phyloP scores from a whole-genome alignment of 2,329 filamentous ascomycete genomes.

The Ophiostoma piceae region DNA sequence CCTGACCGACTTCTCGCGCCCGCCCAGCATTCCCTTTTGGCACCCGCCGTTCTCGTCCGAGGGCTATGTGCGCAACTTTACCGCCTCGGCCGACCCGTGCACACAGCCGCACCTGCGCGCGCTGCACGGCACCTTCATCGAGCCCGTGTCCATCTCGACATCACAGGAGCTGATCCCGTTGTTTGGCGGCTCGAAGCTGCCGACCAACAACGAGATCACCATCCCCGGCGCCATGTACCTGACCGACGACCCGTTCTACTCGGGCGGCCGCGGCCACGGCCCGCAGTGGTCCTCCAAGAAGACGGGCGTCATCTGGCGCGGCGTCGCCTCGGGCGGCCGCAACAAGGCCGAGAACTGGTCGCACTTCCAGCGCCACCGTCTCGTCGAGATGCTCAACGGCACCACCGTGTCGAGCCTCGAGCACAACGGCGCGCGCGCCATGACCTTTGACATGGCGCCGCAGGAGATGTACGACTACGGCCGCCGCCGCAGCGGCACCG shows the following conservation, averaged over 20 bases:
- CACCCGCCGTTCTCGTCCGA: slow-evolving; percentile 33
- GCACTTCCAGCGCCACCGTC: slow-evolving; percentile 65
- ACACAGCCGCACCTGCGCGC: slow-evolving; percentile 45
- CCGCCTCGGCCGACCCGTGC: slow-evolving; percentile 50
- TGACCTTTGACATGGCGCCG: slow-evolving; percentile 48
- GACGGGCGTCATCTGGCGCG: slow-evolving; percentile 57
- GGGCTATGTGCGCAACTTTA: slow-evolving; percentile 53
- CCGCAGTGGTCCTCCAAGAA: slow-evolving; percentile 54
- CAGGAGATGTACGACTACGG: slow-evolving; percentile 41
- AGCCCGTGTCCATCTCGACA: slow-evolving; percentile 45
- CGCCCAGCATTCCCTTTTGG: slow-evolving; percentile 28
- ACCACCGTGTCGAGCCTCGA: slow-evolving; percentile 51
- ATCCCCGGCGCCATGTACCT: slow-evolving; percentile 61
- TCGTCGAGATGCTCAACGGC: slow-evolving; percentile 63
- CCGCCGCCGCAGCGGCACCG: slow-evolving; percentile 31
- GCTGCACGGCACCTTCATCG: slow-evolving; percentile 51
- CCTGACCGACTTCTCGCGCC: slow-evolving; percentile 35
- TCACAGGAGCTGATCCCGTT: slow-evolving; percentile 51
- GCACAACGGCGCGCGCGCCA: slow-evolving; percentile 36
- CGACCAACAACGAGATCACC: slow-evolving; percentile 56
- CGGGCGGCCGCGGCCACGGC: slow-evolving; percentile 51
- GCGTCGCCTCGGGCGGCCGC: slow-evolving; percentile 57
- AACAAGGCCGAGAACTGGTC: slow-evolving; percentile 54
- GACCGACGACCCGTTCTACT: slow-evolving; percentile 53
- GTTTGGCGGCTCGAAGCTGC: slow-evolving; percentile 56